These are phyloP conservation scores for Symbiodinium natans DNA, from an alignment of 73 alveolate genomes.

Conservation along the genomic window DNA sequence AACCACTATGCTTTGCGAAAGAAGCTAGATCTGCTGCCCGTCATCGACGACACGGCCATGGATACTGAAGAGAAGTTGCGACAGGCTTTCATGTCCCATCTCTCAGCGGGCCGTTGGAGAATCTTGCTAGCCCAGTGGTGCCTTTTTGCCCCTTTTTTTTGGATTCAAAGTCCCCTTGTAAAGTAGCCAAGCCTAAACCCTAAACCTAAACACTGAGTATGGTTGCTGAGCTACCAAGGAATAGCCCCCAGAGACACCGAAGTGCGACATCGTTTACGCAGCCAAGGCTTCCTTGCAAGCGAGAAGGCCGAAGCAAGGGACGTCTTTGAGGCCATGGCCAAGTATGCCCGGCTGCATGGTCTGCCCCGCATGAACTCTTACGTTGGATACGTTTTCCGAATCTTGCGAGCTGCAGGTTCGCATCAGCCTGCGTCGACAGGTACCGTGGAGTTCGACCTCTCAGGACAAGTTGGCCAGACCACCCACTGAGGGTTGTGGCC, in stretches of 20 bases:
- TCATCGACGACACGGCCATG: not conserved
- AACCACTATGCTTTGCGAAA: not conserved
- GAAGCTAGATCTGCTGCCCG: not conserved
- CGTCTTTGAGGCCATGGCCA: not conserved
- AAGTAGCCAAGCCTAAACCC: too few species aligned
- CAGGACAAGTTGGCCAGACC: too few species aligned
- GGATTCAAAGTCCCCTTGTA: too few species aligned
- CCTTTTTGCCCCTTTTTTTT: too few species aligned
- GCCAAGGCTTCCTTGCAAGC: not conserved
- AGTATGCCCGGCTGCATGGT: not conserved
- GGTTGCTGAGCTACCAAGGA: too few species aligned
- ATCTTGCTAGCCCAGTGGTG: too few species aligned
- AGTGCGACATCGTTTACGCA: too few species aligned
- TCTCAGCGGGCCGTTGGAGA: not conserved
- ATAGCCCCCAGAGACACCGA: not conserved
- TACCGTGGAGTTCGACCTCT: too few species aligned
- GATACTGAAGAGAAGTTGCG: not conserved
- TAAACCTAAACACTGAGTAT: not conserved
- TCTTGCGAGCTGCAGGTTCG: not conserved
- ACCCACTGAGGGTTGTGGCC: too few species aligned
- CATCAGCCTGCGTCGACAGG: too few species aligned
- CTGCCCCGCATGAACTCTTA: constrained; percentile 36
- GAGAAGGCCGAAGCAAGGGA: not conserved
- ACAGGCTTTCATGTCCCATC: constrained; percentile 34
- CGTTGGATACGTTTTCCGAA: not conserved